Conservation (phyloP, 2,329 filamentous ascomycete species). For the Dendryphion nanum region DNA sequence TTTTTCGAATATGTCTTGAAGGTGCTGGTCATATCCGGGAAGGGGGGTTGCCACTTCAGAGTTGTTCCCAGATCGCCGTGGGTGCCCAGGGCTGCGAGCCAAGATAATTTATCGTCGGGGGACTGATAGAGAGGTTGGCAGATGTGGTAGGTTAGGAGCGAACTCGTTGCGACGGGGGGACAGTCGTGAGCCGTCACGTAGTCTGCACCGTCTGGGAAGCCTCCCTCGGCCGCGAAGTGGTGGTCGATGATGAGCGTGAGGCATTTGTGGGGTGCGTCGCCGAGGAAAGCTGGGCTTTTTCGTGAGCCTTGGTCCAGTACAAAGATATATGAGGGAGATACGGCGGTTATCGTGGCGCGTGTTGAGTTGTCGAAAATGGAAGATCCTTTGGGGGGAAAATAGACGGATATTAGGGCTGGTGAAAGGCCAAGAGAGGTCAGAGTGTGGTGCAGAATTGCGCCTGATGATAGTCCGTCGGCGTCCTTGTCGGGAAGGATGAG, state of each 20-base stretch:
- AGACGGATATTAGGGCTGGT: conserved; percentile 53
- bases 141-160: conserved; percentile 63
- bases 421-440: conserved; percentile 59
- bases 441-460: conserved; percentile 61
- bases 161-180: conserved; percentile 64
- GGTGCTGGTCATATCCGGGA: conserved; percentile 62
- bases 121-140: conserved; percentile 57
- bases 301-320: conserved; percentile 66
- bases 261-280: conserved; percentile 50
- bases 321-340: conserved; percentile 58
- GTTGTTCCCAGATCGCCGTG: conserved; percentile 65
- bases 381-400: conserved; percentile 60
- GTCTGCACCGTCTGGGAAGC: conserved; percentile 56
- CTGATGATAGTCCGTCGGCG: conserved; percentile 65
- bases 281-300: conserved; percentile 50
- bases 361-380: conserved; percentile 58
- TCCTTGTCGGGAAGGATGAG: conserved; percentile 69
- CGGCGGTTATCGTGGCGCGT: conserved; percentile 50
- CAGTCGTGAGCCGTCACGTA: conserved; percentile 63
- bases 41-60: conserved; percentile 64
- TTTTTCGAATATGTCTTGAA: conserved; percentile 64
- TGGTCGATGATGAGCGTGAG: conserved; percentile 66
- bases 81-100: conserved; percentile 64
- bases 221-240: conserved; percentile 55
- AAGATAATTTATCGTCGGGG: conserved; percentile 53